Evolutionary conservation across 2,329 filamentous ascomycete genomes (phyloP).

Genomic region (Neofusicoccum ribis): DNA sequence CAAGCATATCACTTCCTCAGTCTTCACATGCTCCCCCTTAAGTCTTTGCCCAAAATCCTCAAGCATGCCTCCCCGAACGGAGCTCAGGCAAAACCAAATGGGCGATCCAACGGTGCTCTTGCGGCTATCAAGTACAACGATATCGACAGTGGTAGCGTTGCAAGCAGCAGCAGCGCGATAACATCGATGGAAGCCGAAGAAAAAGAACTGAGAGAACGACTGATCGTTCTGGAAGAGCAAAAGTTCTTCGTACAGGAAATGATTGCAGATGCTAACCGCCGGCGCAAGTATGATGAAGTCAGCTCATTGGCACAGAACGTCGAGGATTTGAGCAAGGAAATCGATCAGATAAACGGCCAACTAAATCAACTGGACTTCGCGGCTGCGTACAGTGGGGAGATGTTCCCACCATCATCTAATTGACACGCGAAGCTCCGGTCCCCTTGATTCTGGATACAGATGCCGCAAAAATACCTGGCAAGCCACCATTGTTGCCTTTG

Average conservation of each 20-base stretch:
- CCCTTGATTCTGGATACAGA: too few relatives aligned
- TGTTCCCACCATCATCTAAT: background rate
- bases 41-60: constrained; percentile 48
- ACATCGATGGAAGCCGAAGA: constrained; percentile 78
- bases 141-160: constrained; percentile 53
- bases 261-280: constrained; percentile 73
- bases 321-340: constrained; percentile 79
- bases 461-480: too few relatives aligned
- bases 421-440: background rate
- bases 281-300: constrained; percentile 83
- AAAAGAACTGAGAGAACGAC: constrained; percentile 73
- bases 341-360: constrained; percentile 65
- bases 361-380: constrained; percentile 68
- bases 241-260: constrained; percentile 85
- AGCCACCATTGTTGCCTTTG: too few relatives aligned
- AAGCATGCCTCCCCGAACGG: constrained; percentile 58
- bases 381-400: constrained; percentile 45
- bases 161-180: constrained; percentile 58
- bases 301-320: constrained; percentile 75
- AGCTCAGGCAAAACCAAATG: constrained; percentile 28
- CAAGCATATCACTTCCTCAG: constrained; percentile 83
- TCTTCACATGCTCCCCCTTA: constrained; percentile 86
- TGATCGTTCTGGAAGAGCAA: constrained; percentile 88
- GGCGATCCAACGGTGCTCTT: constrained; percentile 42
- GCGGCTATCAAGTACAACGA: constrained; percentile 62